Percentiles rank a stretch among this genome's conserved stretches.
Conservation (phyloP, 495 filamentous ascomycete genomes). For the Acidiella bohemica region DNA sequence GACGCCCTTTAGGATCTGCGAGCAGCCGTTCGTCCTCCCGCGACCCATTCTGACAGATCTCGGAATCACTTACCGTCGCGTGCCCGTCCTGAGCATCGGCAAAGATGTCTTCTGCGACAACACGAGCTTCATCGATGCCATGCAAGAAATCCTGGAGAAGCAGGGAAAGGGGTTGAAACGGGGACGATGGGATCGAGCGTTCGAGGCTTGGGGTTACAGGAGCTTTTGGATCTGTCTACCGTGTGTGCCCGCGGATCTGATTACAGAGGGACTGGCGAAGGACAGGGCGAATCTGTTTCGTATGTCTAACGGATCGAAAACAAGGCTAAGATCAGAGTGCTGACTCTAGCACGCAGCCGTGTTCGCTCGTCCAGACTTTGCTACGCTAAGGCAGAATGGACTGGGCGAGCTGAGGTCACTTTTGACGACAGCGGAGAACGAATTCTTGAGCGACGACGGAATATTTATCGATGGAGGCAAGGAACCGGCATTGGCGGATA, state of each 20-base stretch:
- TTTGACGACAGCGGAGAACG: slow-evolving; percentile 11
- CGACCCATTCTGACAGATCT: slow-evolving; percentile 15
- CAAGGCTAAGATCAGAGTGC: background rate
- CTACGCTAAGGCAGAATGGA: slow-evolving; percentile 5
- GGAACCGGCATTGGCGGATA: slow-evolving; percentile 7
- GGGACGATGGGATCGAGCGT: slow-evolving; percentile 1
- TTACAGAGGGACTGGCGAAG: slow-evolving; percentile 4
- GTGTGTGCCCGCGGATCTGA: slow-evolving; percentile 1
- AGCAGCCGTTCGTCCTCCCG: slow-evolving; percentile 19
- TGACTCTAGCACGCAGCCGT: slow-evolving; percentile 1
- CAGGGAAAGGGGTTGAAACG: slow-evolving; percentile 8
- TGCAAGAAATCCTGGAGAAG: slow-evolving; percentile 2
- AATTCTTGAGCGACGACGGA: slow-evolving; percentile 7
- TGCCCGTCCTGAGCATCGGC: slow-evolving; percentile 12
- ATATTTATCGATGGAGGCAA: slow-evolving; percentile 10
- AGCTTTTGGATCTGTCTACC: slow-evolving; percentile 8
- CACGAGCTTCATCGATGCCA: slow-evolving; percentile 7
- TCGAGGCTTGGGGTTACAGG: slow-evolving; percentile 8
- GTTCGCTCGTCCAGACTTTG: slow-evolving; percentile 11
- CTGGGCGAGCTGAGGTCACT: slow-evolving; percentile 7
- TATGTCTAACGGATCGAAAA: background rate
- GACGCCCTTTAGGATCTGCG: slow-evolving; percentile 14
- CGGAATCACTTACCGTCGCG: slow-evolving; percentile 15
- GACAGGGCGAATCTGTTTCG: slow-evolving; percentile 9
- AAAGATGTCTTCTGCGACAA: slow-evolving; percentile 17